Conservation (phyloP, 2,329 filamentous ascomycete species). For the Epichloe typhina region DNA sequence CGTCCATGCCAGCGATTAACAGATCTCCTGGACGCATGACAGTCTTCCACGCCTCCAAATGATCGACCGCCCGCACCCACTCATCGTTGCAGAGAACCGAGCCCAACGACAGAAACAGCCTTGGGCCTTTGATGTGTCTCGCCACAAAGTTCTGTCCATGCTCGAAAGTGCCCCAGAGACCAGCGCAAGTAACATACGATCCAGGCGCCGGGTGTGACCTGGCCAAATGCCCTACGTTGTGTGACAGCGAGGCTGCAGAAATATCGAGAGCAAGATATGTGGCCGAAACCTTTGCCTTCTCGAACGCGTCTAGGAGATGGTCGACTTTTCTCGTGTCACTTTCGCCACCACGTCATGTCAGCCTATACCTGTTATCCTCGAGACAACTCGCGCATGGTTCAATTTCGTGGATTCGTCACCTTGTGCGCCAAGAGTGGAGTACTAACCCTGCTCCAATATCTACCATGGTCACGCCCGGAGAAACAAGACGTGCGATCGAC, state of each 20-base stretch:
- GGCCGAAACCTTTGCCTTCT: conserved; percentile 14
- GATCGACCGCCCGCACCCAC: conserved; percentile 21
- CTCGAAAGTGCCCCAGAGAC: conserved; percentile 27
- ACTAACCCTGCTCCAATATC: conserved; percentile 30
- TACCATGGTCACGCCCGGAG: conserved; percentile 21
- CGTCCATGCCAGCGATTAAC: conserved; percentile 29
- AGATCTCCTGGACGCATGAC: conserved; percentile 21
- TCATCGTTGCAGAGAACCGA: conserved; percentile 30
- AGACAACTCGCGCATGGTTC: no score
- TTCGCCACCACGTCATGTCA: background rate
- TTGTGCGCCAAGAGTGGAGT: background rate
- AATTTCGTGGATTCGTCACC: background rate
- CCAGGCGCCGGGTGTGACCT: conserved; percentile 14
- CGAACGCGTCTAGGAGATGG: conserved; percentile 23
- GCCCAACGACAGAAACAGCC: conserved; percentile 27
- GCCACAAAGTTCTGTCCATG: conserved; percentile 20
- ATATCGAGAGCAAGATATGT: conserved; percentile 29
- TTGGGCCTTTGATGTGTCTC: conserved; percentile 16
- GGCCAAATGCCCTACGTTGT: conserved; percentile 21
- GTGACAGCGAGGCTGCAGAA: conserved; percentile 21
- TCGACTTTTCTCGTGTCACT: conserved; percentile 29
- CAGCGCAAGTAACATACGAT: conserved; percentile 20
- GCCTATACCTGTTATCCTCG: background rate
- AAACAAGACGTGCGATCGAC: conserved; percentile 19
- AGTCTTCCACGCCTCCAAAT: conserved; percentile 24